phyloP scores from a whole-genome alignment of 345 rosid species.

The Anastatica hierochuntica region DNA sequence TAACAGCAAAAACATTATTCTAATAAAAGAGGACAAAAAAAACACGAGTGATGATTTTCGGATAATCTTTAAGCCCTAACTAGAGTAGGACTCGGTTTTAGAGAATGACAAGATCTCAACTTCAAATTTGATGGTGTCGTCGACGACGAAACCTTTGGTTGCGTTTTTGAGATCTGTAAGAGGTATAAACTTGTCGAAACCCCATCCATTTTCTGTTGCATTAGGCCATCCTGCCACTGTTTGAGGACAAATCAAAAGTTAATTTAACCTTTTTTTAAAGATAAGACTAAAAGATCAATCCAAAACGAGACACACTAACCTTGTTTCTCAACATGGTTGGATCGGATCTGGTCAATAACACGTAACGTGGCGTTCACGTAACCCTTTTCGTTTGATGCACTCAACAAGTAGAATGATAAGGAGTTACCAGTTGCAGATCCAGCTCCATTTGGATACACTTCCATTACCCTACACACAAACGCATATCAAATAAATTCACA shows the following conservation, averaged over 20 bases:
- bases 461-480: neutral
- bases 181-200: conserved; percentile 7
- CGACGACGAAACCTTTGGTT: conserved; percentile 12
- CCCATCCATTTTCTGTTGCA: conserved; percentile 14
- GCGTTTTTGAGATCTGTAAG: conserved; percentile 9
- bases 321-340: neutral
- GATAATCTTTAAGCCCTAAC: neutral
- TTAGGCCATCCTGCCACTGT: conserved; percentile 13
- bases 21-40: no score
- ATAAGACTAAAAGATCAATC: no score
- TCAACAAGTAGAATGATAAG: conserved; percentile 13
- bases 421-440: conserved; percentile 2
- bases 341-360: conserved; percentile 2
- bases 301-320: no score
- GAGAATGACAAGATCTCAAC: conserved; percentile 13
- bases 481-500: no score
- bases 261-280: neutral
- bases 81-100: neutral
- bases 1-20: neutral
- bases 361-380: conserved; percentile 10
- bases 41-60: neutral
- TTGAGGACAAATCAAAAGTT: neutral
- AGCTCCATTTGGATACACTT: conserved; percentile 14
- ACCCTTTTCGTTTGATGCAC: neutral
- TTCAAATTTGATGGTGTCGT: neutral